A percentile compares a stretch with the other conserved stretches of the same genome.
Evolutionary conservation across 1,284 basidiomycete species (phyloP).

Genomic region (Sanghuangporus weigelae): DNA sequence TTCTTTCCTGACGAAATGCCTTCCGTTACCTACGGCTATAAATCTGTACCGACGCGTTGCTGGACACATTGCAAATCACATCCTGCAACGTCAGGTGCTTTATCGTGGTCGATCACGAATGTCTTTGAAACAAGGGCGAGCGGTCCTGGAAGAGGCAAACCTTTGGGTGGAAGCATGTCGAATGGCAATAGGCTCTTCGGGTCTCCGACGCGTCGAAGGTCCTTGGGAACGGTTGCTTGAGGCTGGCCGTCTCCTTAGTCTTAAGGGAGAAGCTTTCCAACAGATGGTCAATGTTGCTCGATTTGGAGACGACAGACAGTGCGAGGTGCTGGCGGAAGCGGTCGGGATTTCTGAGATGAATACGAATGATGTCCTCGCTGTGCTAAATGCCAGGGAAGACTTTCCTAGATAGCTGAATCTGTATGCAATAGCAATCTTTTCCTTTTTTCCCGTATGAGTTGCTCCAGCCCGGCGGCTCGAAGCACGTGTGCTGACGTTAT

Average conservation of each 20-base stretch:
- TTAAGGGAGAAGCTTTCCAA: conserved; percentile 49
- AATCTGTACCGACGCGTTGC: conserved; percentile 68
- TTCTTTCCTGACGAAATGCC: conserved; percentile 49
- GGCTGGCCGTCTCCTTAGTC: conserved; percentile 58
- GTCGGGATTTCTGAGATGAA: conserved; percentile 46
- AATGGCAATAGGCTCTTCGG: conserved; percentile 43
- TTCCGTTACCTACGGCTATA: conserved; percentile 52
- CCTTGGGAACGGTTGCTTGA: conserved; percentile 72
- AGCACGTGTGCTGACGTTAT: conserved; percentile 3
- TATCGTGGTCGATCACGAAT: conserved; percentile 67
- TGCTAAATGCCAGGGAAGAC: conserved; percentile 44
- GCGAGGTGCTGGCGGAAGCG: conserved; percentile 35
- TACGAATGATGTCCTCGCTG: conserved; percentile 46
- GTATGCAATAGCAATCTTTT: background rate
- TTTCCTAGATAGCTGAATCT: conserved; percentile 19
- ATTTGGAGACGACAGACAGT: conserved; percentile 33
- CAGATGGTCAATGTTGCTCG: conserved; percentile 35
- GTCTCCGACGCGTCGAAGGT: conserved; percentile 44
- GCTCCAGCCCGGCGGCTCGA: background rate
- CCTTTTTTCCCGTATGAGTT: background rate
- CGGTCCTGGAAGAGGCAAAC: conserved; percentile 62
- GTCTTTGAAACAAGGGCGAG: conserved; percentile 45
- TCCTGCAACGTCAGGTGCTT: conserved; percentile 75
- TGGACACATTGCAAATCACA: conserved; percentile 62
- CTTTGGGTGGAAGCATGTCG: conserved; percentile 77